phyloP scores from a whole-genome alignment of 176 grass and related monocot species.

The Musa beccarii region DNA sequence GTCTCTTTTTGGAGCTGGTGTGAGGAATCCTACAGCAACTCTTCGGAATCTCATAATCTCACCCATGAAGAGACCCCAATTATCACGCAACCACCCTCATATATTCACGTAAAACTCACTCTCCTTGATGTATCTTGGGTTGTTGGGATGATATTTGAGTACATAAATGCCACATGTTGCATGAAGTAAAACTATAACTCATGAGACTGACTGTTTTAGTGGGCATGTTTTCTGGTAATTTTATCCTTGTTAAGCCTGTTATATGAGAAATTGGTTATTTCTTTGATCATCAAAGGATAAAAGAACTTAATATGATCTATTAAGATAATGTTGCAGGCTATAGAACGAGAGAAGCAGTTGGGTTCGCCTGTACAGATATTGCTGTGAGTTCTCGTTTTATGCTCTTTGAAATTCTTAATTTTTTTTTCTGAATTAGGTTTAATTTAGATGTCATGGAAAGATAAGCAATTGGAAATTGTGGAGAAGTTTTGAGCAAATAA shows the following conservation, averaged over 20 bases:
- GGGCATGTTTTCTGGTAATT: not conserved
- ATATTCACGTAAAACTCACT: slow-evolving; percentile 42
- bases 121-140: not conserved
- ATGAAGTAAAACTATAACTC: not conserved
- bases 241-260: not conserved
- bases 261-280: not conserved
- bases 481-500: too few species aligned
- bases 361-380: not conserved
- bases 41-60: slow-evolving; percentile 58
- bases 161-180: not conserved
- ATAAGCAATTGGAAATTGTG: too few species aligned
- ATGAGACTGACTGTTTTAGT: not conserved
- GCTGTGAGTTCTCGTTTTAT: not conserved
- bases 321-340: slow-evolving; percentile 4
- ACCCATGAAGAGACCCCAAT: slow-evolving; percentile 42
- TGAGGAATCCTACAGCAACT: slow-evolving; percentile 38
- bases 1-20: slow-evolving; percentile 5
- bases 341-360: not conserved
- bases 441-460: not conserved
- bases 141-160: not conserved
- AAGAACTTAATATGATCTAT: not conserved
- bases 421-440: not conserved
- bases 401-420: not conserved
- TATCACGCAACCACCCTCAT: slow-evolving; percentile 31
- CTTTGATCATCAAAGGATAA: not conserved